These are phyloP conservation scores for Leccinum imitatum DNA, from an alignment of 768 basidiomycete species.

Conservation along the genomic window DNA sequence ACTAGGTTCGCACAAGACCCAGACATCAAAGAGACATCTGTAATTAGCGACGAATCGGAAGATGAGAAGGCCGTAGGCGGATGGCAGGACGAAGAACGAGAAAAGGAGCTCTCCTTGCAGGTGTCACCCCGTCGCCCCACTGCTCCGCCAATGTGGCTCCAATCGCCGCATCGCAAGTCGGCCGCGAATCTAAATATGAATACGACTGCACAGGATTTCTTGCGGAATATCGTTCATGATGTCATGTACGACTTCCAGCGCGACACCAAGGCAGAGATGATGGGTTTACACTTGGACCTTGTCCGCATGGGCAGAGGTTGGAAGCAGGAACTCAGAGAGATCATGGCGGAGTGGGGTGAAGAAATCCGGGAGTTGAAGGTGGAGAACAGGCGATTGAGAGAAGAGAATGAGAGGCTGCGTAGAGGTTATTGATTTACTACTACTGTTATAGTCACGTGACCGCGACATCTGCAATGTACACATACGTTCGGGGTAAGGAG, in stretches of 20 bases:
- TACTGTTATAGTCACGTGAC: slow-evolving; percentile 15
- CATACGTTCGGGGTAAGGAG: background rate
- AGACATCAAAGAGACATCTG: slow-evolving; percentile 27
- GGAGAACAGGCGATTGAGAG: slow-evolving; percentile 54
- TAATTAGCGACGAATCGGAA: slow-evolving; percentile 13
- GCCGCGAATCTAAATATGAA: slow-evolving; percentile 27
- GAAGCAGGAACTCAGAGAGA: slow-evolving; percentile 59
- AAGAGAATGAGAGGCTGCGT: slow-evolving; percentile 64
- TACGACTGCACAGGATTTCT: slow-evolving; percentile 50
- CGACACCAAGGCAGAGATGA: slow-evolving; percentile 70
- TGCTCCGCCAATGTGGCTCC: slow-evolving; percentile 37
- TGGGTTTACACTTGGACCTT: slow-evolving; percentile 71
- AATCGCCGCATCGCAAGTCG: slow-evolving; percentile 39
- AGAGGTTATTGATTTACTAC: slow-evolving; percentile 34
- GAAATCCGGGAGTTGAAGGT: slow-evolving; percentile 49
- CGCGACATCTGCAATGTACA: background rate
- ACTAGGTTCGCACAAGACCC: slow-evolving; percentile 43
- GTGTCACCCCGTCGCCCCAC: slow-evolving; percentile 53
- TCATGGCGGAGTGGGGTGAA: slow-evolving; percentile 61
- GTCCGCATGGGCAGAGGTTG: slow-evolving; percentile 69
- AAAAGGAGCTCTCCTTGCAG: slow-evolving; percentile 49
- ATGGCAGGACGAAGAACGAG: slow-evolving; percentile 21
- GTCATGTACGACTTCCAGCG: slow-evolving; percentile 72
- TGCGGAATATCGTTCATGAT: slow-evolving; percentile 65
- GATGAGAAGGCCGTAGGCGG: slow-evolving; percentile 5